Base-by-base conservation (phyloP, 202 grass and related monocot species). In the Sporobolus alterniflorus region DNA sequence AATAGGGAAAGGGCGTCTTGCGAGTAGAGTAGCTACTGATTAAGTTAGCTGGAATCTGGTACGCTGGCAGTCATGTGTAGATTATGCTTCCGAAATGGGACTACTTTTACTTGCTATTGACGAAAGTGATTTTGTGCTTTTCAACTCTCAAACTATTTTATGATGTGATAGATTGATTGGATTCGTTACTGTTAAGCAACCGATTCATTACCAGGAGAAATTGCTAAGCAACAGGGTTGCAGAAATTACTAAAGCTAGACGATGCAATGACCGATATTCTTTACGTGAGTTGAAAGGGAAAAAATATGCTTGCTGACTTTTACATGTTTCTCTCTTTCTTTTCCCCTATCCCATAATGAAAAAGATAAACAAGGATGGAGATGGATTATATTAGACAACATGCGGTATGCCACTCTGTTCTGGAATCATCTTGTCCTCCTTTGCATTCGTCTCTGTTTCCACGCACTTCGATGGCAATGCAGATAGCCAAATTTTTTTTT, bases 241-340 rank as follows among this genome's bases (percentile, higher is more conserved):
- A 17, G 8, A 40, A 21, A 28, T 51, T 36, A 28, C n/a, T 2
- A 48, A 29, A 73, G 43, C 10, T 64, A 67, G 41, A 82, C 16
- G 66, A 20, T 18, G 32, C 11, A 80, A 44, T 65, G 34, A 72
- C 28, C 67, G 63, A 54, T 72, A 72, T 79, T 78, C 83, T 42
- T 63, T 62, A 9, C 32, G 22, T 70, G 21, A 10, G n/a, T 32
- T 31, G 31, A 36, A 24, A 20, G 34, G 3, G 2, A 29, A 43
- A 61, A 28, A 44, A 72, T 62, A 55, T 79, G 55, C 67, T 65
- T 52, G 5, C 57, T n/a, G 46, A 22, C 25, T 55, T 79, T 86
- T 80, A 64, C 66, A 52, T 73, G 75, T 44, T 24, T 85, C 41
- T 32, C 20, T 9, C 2, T 76, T n/a, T 62, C 1, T 18, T 8